These are phyloP conservation scores for Russula earlei DNA, from an alignment of 768 basidiomycete genomes.

Conservation along the genomic window DNA sequence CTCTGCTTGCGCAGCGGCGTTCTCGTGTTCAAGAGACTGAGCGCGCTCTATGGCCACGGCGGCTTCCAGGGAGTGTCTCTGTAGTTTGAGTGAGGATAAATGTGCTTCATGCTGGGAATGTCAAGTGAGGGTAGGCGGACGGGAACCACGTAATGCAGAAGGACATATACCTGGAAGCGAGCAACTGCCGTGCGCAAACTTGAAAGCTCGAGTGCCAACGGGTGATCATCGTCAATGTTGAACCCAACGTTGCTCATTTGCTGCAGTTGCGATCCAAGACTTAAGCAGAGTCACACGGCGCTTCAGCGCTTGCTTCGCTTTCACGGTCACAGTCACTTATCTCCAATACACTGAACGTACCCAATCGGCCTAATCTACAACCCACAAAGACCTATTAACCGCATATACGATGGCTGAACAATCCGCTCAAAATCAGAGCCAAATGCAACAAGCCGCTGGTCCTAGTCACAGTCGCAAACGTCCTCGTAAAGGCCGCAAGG, in stretches of 20 bases:
- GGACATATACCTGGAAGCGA: conserved; percentile 29
- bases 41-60: conserved; percentile 40
- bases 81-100: conserved; percentile 53
- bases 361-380: background rate
- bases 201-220: conserved; percentile 29
- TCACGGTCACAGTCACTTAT: conserved; percentile 3
- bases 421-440: background rate
- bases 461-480: conserved; percentile 7
- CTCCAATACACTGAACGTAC: background rate
- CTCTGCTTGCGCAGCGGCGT: conserved; percentile 47
- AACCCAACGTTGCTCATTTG: conserved; percentile 16
- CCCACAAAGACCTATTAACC: background rate
- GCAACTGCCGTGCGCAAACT: conserved; percentile 29
- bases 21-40: conserved; percentile 47
- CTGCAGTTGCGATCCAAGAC: background rate
- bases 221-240: conserved; percentile 29
- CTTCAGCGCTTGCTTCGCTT: background rate
- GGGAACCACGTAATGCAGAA: background rate
- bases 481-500: background rate
- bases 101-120: conserved; percentile 58
- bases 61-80: conserved; percentile 48
- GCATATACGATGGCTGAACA: conserved; percentile 10
- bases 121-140: background rate
- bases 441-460: background rate
- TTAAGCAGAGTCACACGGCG: background rate